Conservation (phyloP, 306 rosid genomes). For the Trifolium pratense region DNA sequence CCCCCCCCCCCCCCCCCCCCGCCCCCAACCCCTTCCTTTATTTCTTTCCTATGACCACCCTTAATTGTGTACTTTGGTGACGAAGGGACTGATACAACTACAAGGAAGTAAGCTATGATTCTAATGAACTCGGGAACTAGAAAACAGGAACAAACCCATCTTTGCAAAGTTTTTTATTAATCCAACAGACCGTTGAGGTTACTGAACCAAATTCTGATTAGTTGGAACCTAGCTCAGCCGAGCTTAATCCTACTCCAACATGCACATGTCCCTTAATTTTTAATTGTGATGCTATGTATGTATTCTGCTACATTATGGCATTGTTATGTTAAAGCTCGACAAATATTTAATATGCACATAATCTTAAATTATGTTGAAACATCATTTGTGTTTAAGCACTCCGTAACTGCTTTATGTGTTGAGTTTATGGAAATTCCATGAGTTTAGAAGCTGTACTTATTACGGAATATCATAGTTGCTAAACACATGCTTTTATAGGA, state of each 20-base stretch:
- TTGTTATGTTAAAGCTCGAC: neutral
- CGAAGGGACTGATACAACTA: conserved; percentile 4
- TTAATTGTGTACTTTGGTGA: conserved; percentile 1
- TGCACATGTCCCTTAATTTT: neutral
- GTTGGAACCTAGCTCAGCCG: neutral
- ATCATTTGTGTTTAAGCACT: neutral
- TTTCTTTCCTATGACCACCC: neutral
- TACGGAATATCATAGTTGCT: conserved; percentile 1
- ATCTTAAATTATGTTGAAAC: conserved; percentile 2
- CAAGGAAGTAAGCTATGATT: neutral
- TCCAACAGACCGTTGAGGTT: neutral
- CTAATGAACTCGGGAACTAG: neutral
- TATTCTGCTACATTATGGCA: neutral
- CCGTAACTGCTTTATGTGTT: neutral
- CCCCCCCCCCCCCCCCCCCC: neutral
- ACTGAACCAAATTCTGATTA: neutral
- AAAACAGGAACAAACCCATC: neutral
- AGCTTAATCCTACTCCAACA: neutral
- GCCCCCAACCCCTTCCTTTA: neutral
- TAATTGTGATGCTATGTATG: neutral
- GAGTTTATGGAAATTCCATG: neutral
- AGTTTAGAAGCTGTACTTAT: conserved; percentile 6
- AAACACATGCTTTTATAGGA: conserved; percentile 55
- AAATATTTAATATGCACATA: neutral
- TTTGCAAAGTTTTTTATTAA: neutral